Evolutionary conservation across 192 early-diverging fungal species (phyloP), one percentile per base, ranked within the genome.

Genomic region (Dissophora globulifera): DNA sequence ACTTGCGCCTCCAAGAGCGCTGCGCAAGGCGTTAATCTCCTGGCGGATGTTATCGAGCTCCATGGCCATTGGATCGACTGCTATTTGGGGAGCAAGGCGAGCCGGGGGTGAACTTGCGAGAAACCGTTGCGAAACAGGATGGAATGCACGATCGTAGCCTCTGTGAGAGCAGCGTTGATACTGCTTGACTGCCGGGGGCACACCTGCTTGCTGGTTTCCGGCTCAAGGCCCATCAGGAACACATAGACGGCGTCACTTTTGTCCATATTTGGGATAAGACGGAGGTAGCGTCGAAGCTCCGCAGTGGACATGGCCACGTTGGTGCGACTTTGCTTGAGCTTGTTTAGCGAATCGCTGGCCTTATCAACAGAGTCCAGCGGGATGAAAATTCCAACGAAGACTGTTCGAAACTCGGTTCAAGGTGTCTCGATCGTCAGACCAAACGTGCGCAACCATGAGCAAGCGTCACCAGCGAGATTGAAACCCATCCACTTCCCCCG

Each of bases 141-240:
- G 17, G 38, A 3, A n/a, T 58, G 55, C 3, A 58, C 22, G 4
- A 13, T 4, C 5, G 55, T 25, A 25, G 55, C 55, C 12, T 58
- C 33, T 23, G 3, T 4, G 15, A 47, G 26, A 26, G 58, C 58
- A 1, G 16, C n/a, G 2, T 48, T 48, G 47, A 61, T 8, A 33
- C n/a, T 48, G 5, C 2, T 1, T 2, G 47, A 48, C n/a, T 50
- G 47, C 16, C 32, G 59, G 4, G 50, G 19, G 22, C 19, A 9
- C 9, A 61, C 47, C 32, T 61, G 47, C 59, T 61, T 61, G 32
- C 59, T 48, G n/a, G 59, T 61, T 8, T 48, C 45, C 7, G 32
- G 31, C 33, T 50, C 47, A 22, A 61, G 48, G 32, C 59, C 59
- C 23, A 33, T 61, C 17, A 40, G 23, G 19, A 19, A 61, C 47